A percentile compares a stretch with the other conserved stretches of the same genome.
Conservation (phyloP, 2,329 filamentous ascomycete species). For the Phoma herbarum region DNA sequence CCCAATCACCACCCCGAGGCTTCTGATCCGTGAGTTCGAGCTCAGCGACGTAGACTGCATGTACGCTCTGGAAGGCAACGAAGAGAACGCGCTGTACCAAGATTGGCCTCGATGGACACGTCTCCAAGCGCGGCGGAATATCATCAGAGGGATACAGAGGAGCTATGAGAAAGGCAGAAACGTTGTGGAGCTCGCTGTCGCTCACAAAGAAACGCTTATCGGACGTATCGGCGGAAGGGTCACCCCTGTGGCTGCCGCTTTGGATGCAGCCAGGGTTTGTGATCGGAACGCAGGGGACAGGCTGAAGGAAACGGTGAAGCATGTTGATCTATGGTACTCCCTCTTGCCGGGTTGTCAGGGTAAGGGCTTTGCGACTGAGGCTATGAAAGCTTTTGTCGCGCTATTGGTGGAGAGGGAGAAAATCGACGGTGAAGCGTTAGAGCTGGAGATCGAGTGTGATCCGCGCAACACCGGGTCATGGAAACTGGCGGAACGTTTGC, state of each 20-base stretch:
- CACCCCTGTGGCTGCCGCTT: neutral
- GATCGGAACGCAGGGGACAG: neutral
- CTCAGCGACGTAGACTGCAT: slow-evolving; percentile 32
- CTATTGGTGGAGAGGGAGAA: slow-evolving; percentile 25
- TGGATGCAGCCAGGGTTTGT: neutral
- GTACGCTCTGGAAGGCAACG: slow-evolving; percentile 36
- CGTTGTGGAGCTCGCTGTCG: slow-evolving; percentile 44
- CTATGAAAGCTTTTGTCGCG: slow-evolving; percentile 38
- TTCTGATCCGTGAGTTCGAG: slow-evolving; percentile 42
- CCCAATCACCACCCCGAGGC: slow-evolving; percentile 25
- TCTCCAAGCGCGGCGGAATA: slow-evolving; percentile 31
- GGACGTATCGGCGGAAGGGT: slow-evolving; percentile 40
- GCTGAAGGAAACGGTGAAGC: slow-evolving; percentile 3
- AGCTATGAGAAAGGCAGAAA: slow-evolving; percentile 26
- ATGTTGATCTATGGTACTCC: slow-evolving; percentile 44
- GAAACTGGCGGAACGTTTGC: slow-evolving; percentile 44
- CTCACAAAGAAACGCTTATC: slow-evolving; percentile 32
- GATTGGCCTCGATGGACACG: slow-evolving; percentile 34
- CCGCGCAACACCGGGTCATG: slow-evolving; percentile 43
- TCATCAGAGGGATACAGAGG: slow-evolving; percentile 31
- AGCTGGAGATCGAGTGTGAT: slow-evolving; percentile 49
- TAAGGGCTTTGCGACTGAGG: slow-evolving; percentile 44
- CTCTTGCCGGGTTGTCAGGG: slow-evolving; percentile 39
- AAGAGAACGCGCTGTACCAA: slow-evolving; percentile 43
- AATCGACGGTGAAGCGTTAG: slow-evolving; percentile 17